Evolutionary conservation across 1,284 basidiomycete species (phyloP), one percentile per base, ranked within the genome.

Genomic region (Ceratobasidium sp.): DNA sequence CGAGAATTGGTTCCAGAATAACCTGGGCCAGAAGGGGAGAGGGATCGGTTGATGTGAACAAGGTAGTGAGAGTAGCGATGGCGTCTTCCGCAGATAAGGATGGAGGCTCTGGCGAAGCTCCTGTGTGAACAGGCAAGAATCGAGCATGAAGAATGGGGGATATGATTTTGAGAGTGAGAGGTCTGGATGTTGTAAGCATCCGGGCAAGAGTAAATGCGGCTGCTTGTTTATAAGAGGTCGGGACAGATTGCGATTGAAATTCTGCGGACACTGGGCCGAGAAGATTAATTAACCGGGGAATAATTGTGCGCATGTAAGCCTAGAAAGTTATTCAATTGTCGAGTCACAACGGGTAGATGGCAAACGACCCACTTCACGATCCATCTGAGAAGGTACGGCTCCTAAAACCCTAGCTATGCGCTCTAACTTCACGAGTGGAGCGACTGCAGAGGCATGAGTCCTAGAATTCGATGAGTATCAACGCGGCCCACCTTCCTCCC

Each of bases 1-100:
- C 79, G 0, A 90, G 74, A 52, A 94, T 85, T 0, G 92, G 90
- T 1, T 87, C 86, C 15, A 95, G 77, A 5, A 94, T 74, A 15
- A 80, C 78, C 0, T 87, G 83, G 52, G 92, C 83, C 42, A 92
- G 82, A 1, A 79, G 77, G 0, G 91, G 89, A 0, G 90, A 88
- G 2, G 92, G 92, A 71, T 94, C 92, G 4, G 88, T 86, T 73
- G 93, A 91, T 5, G 86, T 82, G 2, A 93, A 77, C 27, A 93
- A 79, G 0, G 75, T 73, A 2, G 76, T 82, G 65, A 86, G 80
- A 7, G 84, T 80, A 10, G 77, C 77, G 2, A 79, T 75, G 20
- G 84, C 78, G 76, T 74, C 17, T 75, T 55, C 13, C 45, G 55
- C 42, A 52, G 57, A 65, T 67, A 68, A 34, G 34, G 70, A 60